phyloP scores from a whole-genome alignment of 2,329 filamentous ascomycete genomes.

The Uncinocarpus reesii region DNA sequence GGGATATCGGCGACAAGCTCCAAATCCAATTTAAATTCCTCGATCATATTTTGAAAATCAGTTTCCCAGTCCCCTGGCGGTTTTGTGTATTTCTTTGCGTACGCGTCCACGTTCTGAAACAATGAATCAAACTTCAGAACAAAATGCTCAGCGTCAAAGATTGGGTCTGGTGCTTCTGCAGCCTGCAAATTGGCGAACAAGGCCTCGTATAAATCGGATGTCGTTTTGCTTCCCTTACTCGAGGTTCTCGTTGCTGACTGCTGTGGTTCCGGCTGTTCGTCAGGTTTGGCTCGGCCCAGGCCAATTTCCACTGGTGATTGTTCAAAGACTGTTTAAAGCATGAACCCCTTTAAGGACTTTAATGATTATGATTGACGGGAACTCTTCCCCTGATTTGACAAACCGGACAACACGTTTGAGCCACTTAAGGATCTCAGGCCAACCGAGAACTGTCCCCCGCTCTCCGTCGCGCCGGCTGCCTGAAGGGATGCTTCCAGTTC shows the following conservation, averaged over 20 bases:
- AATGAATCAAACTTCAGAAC: slow-evolving; percentile 9
- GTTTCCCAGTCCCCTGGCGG: background rate
- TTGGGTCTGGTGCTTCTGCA: background rate
- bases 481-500: slow-evolving; percentile 19
- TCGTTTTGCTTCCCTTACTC: background rate
- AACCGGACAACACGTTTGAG: background rate
- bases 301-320: slow-evolving; percentile 15
- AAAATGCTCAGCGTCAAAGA: slow-evolving; percentile 11
- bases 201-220: background rate
- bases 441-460: slow-evolving; percentile 9
- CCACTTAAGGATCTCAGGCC: background rate
- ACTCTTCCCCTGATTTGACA: background rate
- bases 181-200: background rate
- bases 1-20: background rate
- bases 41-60: background rate
- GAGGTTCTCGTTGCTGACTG: background rate
- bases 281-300: background rate
- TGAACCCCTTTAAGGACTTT: background rate
- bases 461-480: slow-evolving; percentile 17
- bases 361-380: background rate
- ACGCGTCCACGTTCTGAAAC: background rate
- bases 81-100: slow-evolving; percentile 10
- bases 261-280: background rate
- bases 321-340: slow-evolving; percentile 14
- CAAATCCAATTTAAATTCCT: background rate